Conservation (phyloP, 2,329 filamentous ascomycete genomes). For the Golovinomyces cichoracearum region DNA sequence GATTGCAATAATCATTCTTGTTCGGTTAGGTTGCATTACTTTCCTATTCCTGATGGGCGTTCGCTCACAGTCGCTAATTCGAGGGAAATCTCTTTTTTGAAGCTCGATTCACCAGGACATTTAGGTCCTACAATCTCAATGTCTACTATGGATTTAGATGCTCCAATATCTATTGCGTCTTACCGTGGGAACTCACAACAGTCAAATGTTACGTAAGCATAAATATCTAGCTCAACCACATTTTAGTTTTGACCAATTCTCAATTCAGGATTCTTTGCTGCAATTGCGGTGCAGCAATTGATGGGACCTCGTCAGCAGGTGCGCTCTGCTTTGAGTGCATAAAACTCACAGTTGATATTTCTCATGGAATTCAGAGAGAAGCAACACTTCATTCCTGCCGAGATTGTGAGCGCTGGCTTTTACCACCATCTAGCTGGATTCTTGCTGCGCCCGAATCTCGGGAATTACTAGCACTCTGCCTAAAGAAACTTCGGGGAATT, state of each 20-base stretch:
- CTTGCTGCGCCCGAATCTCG: constrained; percentile 64
- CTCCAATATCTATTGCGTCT: constrained; percentile 23
- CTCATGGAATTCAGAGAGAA: constrained; percentile 71
- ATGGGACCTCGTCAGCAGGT: constrained; percentile 62
- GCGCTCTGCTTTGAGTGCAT: constrained; percentile 91
- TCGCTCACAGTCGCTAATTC: no score
- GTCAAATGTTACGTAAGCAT: constrained; percentile 27
- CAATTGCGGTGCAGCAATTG: constrained; percentile 89
- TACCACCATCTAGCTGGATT: constrained; percentile 68
- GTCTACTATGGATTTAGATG: constrained; percentile 34
- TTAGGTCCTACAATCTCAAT: no score
- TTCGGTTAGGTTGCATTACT: no score
- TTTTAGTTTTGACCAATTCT: background rate
- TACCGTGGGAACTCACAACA: constrained; percentile 13
- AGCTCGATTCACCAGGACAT: no score
- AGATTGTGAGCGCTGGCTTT: constrained; percentile 84
- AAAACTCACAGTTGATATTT: constrained; percentile 82
- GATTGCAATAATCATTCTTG: no score
- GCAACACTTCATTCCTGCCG: constrained; percentile 71
- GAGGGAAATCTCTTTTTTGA: no score
- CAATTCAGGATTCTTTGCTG: constrained; percentile 63
- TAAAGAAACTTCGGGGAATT: constrained; percentile 65
- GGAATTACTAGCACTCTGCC: constrained; percentile 73
- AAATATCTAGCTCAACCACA: background rate
- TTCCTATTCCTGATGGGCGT: no score